phyloP scores from a whole-genome alignment of 768 basidiomycete species.

The Lentinula lateritia region DNA sequence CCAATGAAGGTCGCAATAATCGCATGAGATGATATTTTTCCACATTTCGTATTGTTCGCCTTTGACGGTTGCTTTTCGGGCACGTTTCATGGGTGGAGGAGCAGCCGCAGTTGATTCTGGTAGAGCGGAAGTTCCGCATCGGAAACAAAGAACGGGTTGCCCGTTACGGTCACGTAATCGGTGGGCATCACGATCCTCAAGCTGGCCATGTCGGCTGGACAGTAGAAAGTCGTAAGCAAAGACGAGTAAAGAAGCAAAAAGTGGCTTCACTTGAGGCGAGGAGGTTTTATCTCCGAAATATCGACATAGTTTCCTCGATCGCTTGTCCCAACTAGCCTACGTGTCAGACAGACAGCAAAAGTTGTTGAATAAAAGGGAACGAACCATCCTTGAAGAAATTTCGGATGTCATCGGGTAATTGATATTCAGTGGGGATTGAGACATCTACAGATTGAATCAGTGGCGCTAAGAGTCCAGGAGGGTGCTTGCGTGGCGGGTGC shows the following conservation, averaged over 20 bases:
- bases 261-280: constrained; percentile 65
- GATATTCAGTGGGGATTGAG: constrained; percentile 74
- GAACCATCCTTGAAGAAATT: constrained; percentile 83
- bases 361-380: constrained; percentile 19
- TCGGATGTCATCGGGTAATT: constrained; percentile 81
- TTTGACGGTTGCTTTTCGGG: constrained; percentile 44
- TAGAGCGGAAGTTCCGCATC: constrained; percentile 78
- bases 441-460: constrained; percentile 67
- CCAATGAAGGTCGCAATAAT: constrained; percentile 93
- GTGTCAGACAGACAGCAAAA: constrained; percentile 12
- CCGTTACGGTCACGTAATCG: constrained; percentile 83
- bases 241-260: constrained; percentile 8
- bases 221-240: constrained; percentile 9
- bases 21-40: constrained; percentile 85
- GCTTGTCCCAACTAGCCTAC: constrained; percentile 62
- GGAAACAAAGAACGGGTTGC: constrained; percentile 82
- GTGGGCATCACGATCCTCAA: constrained; percentile 89
- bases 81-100: constrained; percentile 48
- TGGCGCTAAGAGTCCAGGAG: constrained; percentile 62
- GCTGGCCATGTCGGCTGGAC: constrained; percentile 72
- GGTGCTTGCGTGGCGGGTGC: constrained; percentile 65
- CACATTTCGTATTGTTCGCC: constrained; percentile 47
- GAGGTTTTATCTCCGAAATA: constrained; percentile 66
- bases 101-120: constrained; percentile 47
- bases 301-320: constrained; percentile 83